These are phyloP conservation scores for Cercospora zeae-maydis DNA, from an alignment of 2,329 filamentous ascomycete species.

Conservation along the genomic window DNA sequence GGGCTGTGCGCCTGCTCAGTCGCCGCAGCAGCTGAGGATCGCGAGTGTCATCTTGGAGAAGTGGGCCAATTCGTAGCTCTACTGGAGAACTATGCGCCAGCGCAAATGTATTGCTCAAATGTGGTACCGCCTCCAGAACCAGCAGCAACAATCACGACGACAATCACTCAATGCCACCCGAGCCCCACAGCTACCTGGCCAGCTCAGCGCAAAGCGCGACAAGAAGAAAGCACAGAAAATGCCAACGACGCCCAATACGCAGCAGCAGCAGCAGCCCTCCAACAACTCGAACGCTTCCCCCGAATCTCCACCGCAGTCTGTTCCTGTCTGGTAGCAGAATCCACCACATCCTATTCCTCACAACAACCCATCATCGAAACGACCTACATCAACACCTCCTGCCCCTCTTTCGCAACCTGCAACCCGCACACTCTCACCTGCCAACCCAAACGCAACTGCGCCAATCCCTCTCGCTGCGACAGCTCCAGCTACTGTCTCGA, in stretches of 20 bases:
- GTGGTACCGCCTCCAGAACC: neutral
- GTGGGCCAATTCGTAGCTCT: slow-evolving; percentile 4
- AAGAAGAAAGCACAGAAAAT: neutral
- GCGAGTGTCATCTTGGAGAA: slow-evolving; percentile 9
- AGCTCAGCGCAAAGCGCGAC: neutral
- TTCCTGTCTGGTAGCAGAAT: slow-evolving; percentile 10
- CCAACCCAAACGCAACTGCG: slow-evolving; percentile 14
- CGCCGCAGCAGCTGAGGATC: slow-evolving; percentile 4
- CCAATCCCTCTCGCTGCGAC: slow-evolving; percentile 18
- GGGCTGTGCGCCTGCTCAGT: neutral
- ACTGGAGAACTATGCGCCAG: slow-evolving; percentile 16
- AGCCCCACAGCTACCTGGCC: neutral
- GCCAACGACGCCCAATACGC: neutral
- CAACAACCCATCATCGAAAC: neutral
- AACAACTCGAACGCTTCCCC: neutral
- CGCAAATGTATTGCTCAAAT: slow-evolving; percentile 11
- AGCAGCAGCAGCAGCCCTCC: neutral
- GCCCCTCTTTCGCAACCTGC: neutral
- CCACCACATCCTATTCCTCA: neutral
- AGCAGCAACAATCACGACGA: slow-evolving; percentile 5
- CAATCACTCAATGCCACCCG: slow-evolving; percentile 11
- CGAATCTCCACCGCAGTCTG: slow-evolving; percentile 6
- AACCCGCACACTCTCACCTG: slow-evolving; percentile 5
- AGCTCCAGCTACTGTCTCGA: slow-evolving; percentile 17
- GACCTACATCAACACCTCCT: neutral